Conservation (phyloP, 176 grass and related monocot genomes). For the Raddia guianensis region DNA sequence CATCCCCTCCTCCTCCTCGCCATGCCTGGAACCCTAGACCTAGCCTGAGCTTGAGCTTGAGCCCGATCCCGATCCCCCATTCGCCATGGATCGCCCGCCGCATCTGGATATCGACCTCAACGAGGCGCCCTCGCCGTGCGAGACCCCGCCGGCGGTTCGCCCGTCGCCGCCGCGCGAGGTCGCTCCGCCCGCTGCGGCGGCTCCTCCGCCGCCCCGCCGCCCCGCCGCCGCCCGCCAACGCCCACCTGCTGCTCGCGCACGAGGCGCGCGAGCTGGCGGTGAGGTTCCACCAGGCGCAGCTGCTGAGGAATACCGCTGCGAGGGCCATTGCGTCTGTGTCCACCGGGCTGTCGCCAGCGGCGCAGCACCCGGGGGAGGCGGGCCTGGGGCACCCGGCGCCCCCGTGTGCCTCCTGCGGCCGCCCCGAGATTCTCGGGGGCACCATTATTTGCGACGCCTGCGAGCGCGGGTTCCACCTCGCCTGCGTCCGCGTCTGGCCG, state of each 20-base stretch:
- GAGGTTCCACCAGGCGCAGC: conserved; percentile 33
- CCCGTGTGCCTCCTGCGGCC: conserved; percentile 59
- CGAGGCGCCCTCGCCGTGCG: conserved; percentile 65
- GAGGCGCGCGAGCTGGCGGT: conserved; percentile 57
- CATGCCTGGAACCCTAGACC: conserved; percentile 25
- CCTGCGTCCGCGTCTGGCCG: conserved; percentile 62
- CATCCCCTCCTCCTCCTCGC: conserved; percentile 26
- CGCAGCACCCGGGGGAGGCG: conserved; percentile 67
- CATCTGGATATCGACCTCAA: conserved; percentile 92
- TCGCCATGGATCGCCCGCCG: conserved; percentile 58
- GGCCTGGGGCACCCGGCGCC: conserved; percentile 39
- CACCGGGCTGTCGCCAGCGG: conserved; percentile 28
- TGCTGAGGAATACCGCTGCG: not conserved
- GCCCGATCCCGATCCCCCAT: conserved; percentile 27
- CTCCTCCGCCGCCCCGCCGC: not conserved
- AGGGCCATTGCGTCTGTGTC: conserved; percentile 7
- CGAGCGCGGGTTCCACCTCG: conserved; percentile 81
- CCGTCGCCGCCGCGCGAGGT: conserved; percentile 17
- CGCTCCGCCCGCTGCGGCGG: not conserved
- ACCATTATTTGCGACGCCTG: conserved; percentile 91
- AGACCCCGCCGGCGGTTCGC: conserved; percentile 18
- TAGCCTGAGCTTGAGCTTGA: conserved; percentile 16
- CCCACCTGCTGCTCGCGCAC: conserved; percentile 33
- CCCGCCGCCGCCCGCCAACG: not conserved
- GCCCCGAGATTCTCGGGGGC: conserved; percentile 44